A percentile compares a stretch with the other conserved stretches of the same genome.
Evolutionary conservation across 2,329 filamentous ascomycete species (phyloP).

Genomic region (Paecilomyces sp.): DNA sequence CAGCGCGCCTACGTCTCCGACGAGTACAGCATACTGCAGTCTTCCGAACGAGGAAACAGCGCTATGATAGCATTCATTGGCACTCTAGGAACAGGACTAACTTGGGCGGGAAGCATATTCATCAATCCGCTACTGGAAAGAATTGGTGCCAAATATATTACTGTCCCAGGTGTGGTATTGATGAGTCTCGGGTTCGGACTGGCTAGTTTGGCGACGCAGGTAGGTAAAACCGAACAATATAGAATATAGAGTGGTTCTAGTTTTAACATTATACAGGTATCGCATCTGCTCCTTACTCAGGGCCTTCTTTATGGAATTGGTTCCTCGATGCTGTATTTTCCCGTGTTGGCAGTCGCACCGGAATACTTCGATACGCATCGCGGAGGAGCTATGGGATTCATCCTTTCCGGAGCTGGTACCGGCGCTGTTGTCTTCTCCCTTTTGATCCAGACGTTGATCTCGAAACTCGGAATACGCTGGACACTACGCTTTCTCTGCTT

Average conservation of each 20-base stretch:
- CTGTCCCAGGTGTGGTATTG: neutral
- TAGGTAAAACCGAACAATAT: neutral
- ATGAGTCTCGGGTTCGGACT: neutral
- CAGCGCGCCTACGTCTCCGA: conserved; percentile 40
- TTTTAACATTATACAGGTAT: conserved; percentile 11
- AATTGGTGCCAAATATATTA: neutral
- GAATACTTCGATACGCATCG: conserved; percentile 29
- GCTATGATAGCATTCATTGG: conserved; percentile 44
- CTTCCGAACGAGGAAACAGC: conserved; percentile 25
- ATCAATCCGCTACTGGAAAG: conserved; percentile 44
- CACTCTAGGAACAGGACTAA: conserved; percentile 42
- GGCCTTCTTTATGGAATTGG: conserved; percentile 31
- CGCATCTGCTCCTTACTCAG: conserved; percentile 26
- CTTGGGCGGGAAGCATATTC: conserved; percentile 44
- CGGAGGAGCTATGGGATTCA: conserved; percentile 32
- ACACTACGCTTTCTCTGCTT: conserved; percentile 17
- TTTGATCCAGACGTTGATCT: conserved; percentile 20
- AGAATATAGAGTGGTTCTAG: neutral
- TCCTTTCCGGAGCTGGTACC: conserved; percentile 30
- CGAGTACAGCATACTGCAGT: conserved; percentile 31
- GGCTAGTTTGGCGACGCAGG: neutral
- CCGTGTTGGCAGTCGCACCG: conserved; percentile 30
- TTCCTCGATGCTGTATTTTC: conserved; percentile 30
- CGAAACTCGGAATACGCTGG: conserved; percentile 29
- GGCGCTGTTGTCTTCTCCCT: conserved; percentile 33